Evolutionary conservation across 805 yeast species (phyloP).

Genomic region (Ogataea nitratoaversa): DNA sequence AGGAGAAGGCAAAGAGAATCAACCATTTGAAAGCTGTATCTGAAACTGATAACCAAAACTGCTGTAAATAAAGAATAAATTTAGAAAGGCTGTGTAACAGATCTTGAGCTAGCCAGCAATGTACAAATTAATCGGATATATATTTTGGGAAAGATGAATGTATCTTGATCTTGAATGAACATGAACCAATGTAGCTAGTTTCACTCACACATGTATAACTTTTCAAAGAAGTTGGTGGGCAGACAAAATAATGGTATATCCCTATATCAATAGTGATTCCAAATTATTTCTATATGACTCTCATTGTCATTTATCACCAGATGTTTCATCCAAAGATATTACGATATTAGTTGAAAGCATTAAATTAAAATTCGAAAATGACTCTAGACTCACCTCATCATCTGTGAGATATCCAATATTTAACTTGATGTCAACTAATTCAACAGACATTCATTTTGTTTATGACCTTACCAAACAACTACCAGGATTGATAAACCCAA

Average conservation of each 20-base stretch:
- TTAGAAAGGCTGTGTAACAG: not conserved
- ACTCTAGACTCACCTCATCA: not conserved
- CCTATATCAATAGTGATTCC: not conserved
- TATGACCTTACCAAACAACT: constrained; percentile 12
- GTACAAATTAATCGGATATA: too few species aligned
- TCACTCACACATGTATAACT: too few species aligned
- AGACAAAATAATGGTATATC: too few species aligned
- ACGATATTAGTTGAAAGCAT: constrained; percentile 6
- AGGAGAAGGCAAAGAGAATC: too few species aligned
- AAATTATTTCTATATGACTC: constrained; percentile 28
- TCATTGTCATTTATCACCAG: constrained; percentile 37
- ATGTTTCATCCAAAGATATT: constrained; percentile 6
- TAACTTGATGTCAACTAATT: constrained; percentile 48
- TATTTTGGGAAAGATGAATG: too few species aligned
- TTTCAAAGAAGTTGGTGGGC: not conserved
- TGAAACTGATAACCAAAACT: too few species aligned
- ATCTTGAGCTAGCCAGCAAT: not conserved
- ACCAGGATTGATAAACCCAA: constrained; percentile 34
- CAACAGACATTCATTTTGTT: constrained; percentile 32
- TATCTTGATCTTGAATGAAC: too few species aligned
- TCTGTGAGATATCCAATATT: constrained; percentile 4
- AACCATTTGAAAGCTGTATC: too few species aligned
- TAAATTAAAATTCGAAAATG: not conserved
- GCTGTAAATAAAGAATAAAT: too few species aligned
- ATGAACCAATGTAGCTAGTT: too few species aligned